Percentiles rank a stretch among this genome's conserved stretches.
phyloP scores from a whole-genome alignment of 441 rosid species.

The Bruguiera hainesii region DNA sequence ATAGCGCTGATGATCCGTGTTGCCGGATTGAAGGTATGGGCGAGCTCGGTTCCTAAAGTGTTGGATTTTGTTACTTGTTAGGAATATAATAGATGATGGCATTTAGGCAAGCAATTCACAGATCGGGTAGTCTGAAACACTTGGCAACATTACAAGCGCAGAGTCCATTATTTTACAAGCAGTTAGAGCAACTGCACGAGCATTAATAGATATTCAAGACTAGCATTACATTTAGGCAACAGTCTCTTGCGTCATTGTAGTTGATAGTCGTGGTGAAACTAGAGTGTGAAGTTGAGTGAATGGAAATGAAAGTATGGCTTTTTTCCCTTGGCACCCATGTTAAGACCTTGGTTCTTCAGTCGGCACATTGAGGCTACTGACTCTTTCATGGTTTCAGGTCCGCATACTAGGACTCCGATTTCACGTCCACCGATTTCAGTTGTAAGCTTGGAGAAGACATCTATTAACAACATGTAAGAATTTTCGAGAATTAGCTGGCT shows the following conservation, averaged over 20 bases:
- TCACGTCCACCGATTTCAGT: constrained; percentile 43
- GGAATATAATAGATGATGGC: too few species aligned
- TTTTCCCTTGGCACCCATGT: constrained; percentile 25
- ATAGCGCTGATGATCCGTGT: not conserved
- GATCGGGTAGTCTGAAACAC: too few species aligned
- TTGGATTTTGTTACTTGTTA: too few species aligned
- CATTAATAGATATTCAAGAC: not conserved
- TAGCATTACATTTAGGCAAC: not conserved
- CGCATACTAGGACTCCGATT: constrained; percentile 73
- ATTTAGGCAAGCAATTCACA: too few species aligned
- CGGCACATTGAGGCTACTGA: constrained; percentile 57
- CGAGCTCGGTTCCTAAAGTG: not conserved
- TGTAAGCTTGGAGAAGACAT: constrained; percentile 42
- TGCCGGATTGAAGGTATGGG: not conserved
- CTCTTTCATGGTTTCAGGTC: constrained; percentile 71
- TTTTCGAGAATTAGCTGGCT: too few species aligned
- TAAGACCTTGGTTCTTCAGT: constrained; percentile 33
- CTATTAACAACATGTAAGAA: constrained; percentile 32
- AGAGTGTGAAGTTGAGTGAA: constrained; percentile 62
- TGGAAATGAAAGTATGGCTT: constrained; percentile 52
- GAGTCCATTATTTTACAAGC: too few species aligned
- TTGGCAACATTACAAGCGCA: too few species aligned
- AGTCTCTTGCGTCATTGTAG: not conserved
- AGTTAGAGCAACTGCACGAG: not conserved
- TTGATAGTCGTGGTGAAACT: constrained; percentile 6